phyloP scores from a whole-genome alignment of 768 basidiomycete species.

The Lactarius akahatsu region DNA sequence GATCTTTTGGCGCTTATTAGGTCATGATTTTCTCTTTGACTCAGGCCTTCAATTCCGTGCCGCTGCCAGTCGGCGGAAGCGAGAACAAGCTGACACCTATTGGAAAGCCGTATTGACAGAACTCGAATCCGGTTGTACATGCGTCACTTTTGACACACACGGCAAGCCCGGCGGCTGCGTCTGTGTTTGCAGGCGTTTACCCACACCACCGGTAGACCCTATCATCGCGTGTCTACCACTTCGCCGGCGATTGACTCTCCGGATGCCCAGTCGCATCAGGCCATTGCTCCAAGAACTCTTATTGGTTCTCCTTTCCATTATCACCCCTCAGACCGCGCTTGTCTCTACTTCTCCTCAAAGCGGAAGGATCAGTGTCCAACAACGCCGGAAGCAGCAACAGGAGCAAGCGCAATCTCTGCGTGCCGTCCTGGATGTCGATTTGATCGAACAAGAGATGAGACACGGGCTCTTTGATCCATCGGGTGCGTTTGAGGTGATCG shows the following conservation, averaged over 20 bases:
- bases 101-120: constrained; percentile 83
- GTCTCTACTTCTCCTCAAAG: constrained; percentile 34
- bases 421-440: constrained; percentile 64
- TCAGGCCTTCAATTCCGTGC: constrained; percentile 80
- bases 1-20: constrained; percentile 40
- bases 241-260: constrained; percentile 52
- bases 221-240: constrained; percentile 41
- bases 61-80: constrained; percentile 69
- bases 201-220: constrained; percentile 39
- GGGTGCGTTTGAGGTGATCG: constrained; percentile 75
- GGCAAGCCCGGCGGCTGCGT: constrained; percentile 49
- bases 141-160: constrained; percentile 67
- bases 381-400: constrained; percentile 28
- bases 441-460: constrained; percentile 79
- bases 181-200: constrained; percentile 46
- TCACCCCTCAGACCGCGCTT: constrained; percentile 67
- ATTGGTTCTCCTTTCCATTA: constrained; percentile 51
- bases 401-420: constrained; percentile 26
- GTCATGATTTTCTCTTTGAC: constrained; percentile 89
- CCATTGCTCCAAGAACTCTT: constrained; percentile 74
- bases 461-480: constrained; percentile 77
- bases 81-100: constrained; percentile 72
- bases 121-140: constrained; percentile 79
- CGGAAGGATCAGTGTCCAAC: constrained; percentile 25
- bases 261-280: constrained; percentile 70